Percentiles rank a stretch among this genome's conserved stretches.
Conservation (phyloP, 441 rosid genomes). For the Omphalea diandra region DNA sequence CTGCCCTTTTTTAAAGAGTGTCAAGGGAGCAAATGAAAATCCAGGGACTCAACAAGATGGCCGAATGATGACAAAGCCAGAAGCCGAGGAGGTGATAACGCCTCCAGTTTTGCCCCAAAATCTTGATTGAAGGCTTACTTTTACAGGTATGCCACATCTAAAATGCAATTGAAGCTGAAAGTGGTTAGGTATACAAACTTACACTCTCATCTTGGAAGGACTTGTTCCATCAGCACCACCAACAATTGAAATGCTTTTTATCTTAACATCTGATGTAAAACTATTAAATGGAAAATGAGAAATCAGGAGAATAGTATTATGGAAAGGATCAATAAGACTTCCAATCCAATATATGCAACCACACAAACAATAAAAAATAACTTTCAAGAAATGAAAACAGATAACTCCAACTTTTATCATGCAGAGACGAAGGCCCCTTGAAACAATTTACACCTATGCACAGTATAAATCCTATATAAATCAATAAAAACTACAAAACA, state of each 20-base stretch:
- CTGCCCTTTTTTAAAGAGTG: no score
- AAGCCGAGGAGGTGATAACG: not conserved
- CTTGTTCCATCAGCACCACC: slow-evolving; percentile 93
- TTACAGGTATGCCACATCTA: not conserved
- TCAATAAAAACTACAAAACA: not conserved
- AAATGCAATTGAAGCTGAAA: not conserved
- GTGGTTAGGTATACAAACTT: slow-evolving; percentile 33
- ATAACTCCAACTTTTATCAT: not conserved
- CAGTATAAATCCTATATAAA: not conserved
- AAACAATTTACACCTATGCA: not conserved
- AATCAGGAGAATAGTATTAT: not conserved
- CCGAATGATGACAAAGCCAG: no score
- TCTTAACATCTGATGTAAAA: slow-evolving; percentile 94
- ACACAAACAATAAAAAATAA: not conserved
- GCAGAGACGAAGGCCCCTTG: not conserved
- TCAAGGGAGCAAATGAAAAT: not conserved
- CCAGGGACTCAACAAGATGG: no score
- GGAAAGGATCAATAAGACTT: not conserved
- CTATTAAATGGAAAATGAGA: slow-evolving; percentile 35
- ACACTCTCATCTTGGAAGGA: slow-evolving; percentile 97
- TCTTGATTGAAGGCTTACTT: not conserved
- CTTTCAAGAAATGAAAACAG: not conserved
- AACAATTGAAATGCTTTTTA: slow-evolving; percentile 86
- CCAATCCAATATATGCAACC: slow-evolving; percentile 7
- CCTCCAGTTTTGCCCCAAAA: not conserved